Evolutionary conservation across 306 rosid genomes (phyloP).

Genomic region (Lagenaria siceraria): DNA sequence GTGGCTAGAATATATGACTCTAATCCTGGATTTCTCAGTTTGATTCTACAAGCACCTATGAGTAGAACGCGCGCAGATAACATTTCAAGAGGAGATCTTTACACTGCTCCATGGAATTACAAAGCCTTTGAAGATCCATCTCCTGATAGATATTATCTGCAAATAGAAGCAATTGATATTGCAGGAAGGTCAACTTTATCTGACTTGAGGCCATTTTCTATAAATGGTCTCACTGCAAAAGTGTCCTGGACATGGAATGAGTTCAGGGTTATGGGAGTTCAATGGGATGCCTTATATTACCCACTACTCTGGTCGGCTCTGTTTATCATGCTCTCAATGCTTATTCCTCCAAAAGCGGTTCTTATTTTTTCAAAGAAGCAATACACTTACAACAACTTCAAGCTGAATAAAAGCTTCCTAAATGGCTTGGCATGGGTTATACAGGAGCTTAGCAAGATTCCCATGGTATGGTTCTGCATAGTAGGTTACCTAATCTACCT

Average conservation of each 20-base stretch:
- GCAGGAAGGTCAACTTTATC: slow-evolving; percentile 50
- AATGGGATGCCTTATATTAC: slow-evolving; percentile 67
- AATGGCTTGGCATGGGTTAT: slow-evolving; percentile 50
- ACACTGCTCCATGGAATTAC: slow-evolving; percentile 71
- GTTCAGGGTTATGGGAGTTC: slow-evolving; percentile 79
- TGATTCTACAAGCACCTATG: slow-evolving; percentile 58
- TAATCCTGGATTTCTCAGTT: slow-evolving; percentile 32
- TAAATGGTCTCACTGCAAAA: slow-evolving; percentile 49
- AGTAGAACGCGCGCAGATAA: slow-evolving; percentile 22
- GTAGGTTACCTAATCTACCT: slow-evolving; percentile 65
- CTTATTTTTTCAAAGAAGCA: slow-evolving; percentile 40
- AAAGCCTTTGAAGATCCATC: slow-evolving; percentile 73
- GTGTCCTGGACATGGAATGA: slow-evolving; percentile 91
- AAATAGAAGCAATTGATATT: slow-evolving; percentile 65
- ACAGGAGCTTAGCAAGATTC: slow-evolving; percentile 61
- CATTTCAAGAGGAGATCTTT: slow-evolving; percentile 55
- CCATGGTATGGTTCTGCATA: slow-evolving; percentile 51
- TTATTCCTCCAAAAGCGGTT: slow-evolving; percentile 63
- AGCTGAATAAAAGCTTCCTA: slow-evolving; percentile 31
- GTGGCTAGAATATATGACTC: slow-evolving; percentile 62
- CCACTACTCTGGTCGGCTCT: slow-evolving; percentile 61
- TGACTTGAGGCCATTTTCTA: slow-evolving; percentile 79
- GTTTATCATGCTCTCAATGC: slow-evolving; percentile 34
- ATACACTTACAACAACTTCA: slow-evolving; percentile 43
- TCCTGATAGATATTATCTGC: slow-evolving; percentile 76